Base-by-base conservation (phyloP, 306 rosid genomes). In the Corylus avellana region DNA sequence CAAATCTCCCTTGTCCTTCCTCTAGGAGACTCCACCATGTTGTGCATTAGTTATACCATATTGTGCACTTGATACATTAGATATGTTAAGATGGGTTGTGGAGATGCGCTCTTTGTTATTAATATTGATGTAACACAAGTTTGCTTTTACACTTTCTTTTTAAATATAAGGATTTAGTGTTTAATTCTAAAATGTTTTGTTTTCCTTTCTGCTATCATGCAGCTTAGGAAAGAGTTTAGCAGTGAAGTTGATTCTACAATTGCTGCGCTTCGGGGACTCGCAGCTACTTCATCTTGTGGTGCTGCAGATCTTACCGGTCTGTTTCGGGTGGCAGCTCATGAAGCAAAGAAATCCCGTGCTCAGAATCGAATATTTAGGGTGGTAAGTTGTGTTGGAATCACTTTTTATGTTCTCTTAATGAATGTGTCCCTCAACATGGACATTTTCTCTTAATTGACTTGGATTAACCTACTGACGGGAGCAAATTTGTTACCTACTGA, bases 161-260 rank as follows among this genome's bases (percentile, higher is more conserved):
- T 27, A 5, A 39, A n/a, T n/a, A 4, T 18, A 9, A 42, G 72
- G 27, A 68, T 42, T 37, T 54, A 35, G 22, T 35, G n/a, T 25
- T 56, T 58, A 53, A 72, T 56, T 14, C 35, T 62, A 47, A 74
- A 68, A 9, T 10, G 18, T 35, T 46, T 20, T 4, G 44, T 16
- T 57, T 68, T 68, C 62, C 35, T 5, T 5, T 20, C 59, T 77
- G 49, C 32, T 59, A 7, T 48, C 39, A 25, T 80, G 74, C 75
- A 95, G 97, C 88, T 95, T 56, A 86, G 86, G 77, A 95, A 85
- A 86, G 98, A 95, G 77, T 95, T 92, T 47, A 92, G 89, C 86
- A 87, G 86, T 80, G 99, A 92, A 7, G 85, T 89, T 17, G 96
- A 89, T 59, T 82, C 96, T 39, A 85, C 93, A 35, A 77, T 80